Base-by-base conservation (phyloP, 2,329 filamentous ascomycete genomes). In the Neoscytalidium dimidiatum region DNA sequence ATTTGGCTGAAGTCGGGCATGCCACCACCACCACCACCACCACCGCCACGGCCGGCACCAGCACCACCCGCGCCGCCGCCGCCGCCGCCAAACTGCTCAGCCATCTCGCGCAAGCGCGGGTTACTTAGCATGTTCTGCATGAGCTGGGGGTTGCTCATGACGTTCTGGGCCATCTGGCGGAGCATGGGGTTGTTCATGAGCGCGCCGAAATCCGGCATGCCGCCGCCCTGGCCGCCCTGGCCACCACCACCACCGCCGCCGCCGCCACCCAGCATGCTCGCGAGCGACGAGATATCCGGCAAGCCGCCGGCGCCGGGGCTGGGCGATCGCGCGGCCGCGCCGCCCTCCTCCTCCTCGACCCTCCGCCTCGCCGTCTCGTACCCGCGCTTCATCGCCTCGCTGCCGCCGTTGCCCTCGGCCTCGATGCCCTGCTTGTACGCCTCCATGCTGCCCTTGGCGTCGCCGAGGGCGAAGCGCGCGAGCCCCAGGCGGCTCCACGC, bases 101-200 rank as follows among this genome's bases (percentile, higher is more conserved):
- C 93, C 92, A 97, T 94, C 75, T 96, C 88, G 64, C 92, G 86
- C 67, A 98, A 81, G 67, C 89, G 87, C 3, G 95, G 95, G 83
- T 99, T 98, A 84, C 84, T 92, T 94, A 99, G 97, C 66, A 99
- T 80, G 77, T 93, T 95, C 76, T 84, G 86, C 88, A 98, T 90
- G 83, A 94, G 88, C 9, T 96, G 92, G 0, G 95, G 95, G 81
- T 99, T 97, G 81, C 88, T 92, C 95, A 98, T 98, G 64, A 99
- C 80, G 79, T 92, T 97, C 83, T 97, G 92, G 4, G 95, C 95
- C 93, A 98, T 97, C 81, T 86, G 91, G 58, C 93, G 88, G 81
- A 99, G 96, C 95, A 98, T 98, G 64, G 95, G 95, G 83, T 98
- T 99, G 83, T 84, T 93, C 93, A 98, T 96, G 77, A 99, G 89